These are phyloP conservation scores for Bonnemaisonia californica DNA, from an alignment of 31 red algal genomes.

Conservation along the genomic window DNA sequence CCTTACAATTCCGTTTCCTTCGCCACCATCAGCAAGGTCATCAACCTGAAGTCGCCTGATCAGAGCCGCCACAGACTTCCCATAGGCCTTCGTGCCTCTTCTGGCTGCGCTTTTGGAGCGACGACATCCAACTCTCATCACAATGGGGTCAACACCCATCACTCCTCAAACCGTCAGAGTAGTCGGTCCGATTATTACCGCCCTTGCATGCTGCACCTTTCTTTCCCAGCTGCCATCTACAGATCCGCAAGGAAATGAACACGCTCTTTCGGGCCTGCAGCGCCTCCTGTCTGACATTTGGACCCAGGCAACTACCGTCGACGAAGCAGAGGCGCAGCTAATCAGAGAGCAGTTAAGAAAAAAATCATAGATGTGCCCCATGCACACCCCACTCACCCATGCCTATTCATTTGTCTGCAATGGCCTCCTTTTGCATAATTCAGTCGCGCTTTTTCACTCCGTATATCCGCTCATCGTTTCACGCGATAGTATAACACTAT, in stretches of 20 bases:
- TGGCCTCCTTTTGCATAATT: neutral
- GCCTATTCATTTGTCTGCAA: no score
- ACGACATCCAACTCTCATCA: no score
- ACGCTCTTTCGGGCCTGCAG: neutral
- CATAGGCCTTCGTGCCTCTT: no score
- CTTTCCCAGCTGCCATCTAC: neutral
- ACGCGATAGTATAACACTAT: neutral
- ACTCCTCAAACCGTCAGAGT: neutral
- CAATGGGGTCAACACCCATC: neutral
- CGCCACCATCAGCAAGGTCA: no score
- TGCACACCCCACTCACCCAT: no score
- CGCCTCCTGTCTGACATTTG: neutral
- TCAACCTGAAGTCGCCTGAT: no score
- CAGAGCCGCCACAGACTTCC: no score
- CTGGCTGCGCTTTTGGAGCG: no score
- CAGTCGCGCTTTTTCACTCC: neutral
- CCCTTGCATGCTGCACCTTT: neutral
- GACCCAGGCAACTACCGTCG: neutral
- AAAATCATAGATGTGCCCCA: no score
- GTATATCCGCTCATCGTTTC: neutral
- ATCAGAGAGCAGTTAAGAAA: neutral
- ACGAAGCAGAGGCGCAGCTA: neutral
- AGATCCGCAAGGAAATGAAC: neutral
- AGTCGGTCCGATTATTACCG: neutral
- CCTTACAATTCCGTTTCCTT: no score